Base-by-base conservation (phyloP, 345 rosid species). In the Sonneratia caseolaris region DNA sequence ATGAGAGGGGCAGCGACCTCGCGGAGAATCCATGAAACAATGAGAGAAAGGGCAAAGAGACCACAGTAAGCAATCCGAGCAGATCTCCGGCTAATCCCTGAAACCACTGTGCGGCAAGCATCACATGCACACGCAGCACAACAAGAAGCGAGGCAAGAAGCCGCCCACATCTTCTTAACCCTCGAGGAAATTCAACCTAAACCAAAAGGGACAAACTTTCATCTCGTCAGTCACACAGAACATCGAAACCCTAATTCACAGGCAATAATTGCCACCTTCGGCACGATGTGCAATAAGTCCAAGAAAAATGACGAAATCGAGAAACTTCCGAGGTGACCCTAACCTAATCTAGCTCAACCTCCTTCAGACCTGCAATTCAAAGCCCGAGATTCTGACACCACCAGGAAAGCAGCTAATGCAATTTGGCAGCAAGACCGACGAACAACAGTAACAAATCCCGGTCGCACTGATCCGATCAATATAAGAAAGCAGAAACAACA, bases 61-160 rank as follows among this genome's bases (percentile, higher is more conserved):
- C 98, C 97, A 71, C 98, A 92, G 72, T 96, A 96, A 0, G 98
- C 99, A 76, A 96, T 96, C 79, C 99, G 88, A 16, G 98, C 99
- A 5, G 99, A 96, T 61, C 85, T 86, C 76, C 99, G 75, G 91
- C 99, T 92, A 62, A 96, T 91, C 13, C 97, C 86, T 3, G 96
- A 91, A 55, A 92, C 97, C 68, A 85, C 99, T 0, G 96, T 83
- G 57, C 96, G 88, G 68, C 98, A 92, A 2, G 99, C 98, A 68
- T 92, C 91, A 73, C 99, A 96, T 12, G 99, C 99, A 72, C 99
- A 96, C 3, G 96, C 89, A 9, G 98, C 99, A 72, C 98, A 92
- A 77, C 99, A 92, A 62, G 98, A 91, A 67, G 99, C 99, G 5
- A 96, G 93, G 85, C 99, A 96, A 73, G 99, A 87, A 48, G 99